Conservation (phyloP, 2,329 filamentous ascomycete species). For the Lachnellula willkommii region DNA sequence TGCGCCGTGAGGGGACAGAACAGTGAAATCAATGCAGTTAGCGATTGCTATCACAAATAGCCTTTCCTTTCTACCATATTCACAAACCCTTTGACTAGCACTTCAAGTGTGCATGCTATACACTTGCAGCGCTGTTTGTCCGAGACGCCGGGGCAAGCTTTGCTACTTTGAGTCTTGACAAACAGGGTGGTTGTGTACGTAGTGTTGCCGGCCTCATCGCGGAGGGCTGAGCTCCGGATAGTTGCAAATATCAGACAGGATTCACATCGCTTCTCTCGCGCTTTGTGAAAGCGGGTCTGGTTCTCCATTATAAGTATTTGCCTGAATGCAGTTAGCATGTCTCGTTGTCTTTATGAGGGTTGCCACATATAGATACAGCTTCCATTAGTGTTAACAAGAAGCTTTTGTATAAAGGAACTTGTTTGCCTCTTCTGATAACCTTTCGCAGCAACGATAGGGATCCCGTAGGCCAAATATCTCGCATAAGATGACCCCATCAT, state of each 20-base stretch:
- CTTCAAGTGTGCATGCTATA: not conserved
- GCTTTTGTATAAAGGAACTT: no score
- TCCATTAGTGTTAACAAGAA: no score
- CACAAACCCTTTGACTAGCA: constrained; percentile 6
- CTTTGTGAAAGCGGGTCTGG: constrained; percentile 28
- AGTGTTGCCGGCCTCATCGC: constrained; percentile 30
- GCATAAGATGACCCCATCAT: constrained; percentile 4
- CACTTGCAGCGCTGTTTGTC: constrained; percentile 11
- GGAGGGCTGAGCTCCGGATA: constrained; percentile 9
- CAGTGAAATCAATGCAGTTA: not conserved
- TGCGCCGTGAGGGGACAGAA: constrained; percentile 7
- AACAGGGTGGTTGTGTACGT: constrained; percentile 18
- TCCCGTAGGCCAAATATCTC: constrained; percentile 35
- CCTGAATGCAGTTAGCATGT: no score
- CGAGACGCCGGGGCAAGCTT: constrained; percentile 14
- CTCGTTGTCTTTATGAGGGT: no score
- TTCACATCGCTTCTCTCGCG: constrained; percentile 33
- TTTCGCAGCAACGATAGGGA: constrained; percentile 26
- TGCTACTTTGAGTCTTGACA: constrained; percentile 15
- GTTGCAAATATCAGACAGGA: constrained; percentile 43
- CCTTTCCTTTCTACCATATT: constrained; percentile 1
- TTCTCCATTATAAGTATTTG: no score
- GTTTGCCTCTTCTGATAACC: constrained; percentile 28
- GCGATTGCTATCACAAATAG: constrained; percentile 7
- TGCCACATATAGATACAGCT: no score